These are phyloP conservation scores for Gossypium anomalum DNA, from an alignment of 345 rosid genomes.

Conservation along the genomic window DNA sequence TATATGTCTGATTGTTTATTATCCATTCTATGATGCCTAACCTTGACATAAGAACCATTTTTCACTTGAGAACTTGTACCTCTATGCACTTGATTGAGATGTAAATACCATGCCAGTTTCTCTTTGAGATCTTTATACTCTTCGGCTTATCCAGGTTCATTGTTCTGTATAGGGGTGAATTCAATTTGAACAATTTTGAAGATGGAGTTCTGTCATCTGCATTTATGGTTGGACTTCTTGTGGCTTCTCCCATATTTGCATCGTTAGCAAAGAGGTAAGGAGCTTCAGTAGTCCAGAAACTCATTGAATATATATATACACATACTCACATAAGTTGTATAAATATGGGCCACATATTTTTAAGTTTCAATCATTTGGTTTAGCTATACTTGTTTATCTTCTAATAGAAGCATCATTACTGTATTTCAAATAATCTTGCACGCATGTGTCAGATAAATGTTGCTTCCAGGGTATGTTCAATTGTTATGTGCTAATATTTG, in stretches of 20 bases:
- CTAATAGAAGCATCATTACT: not conserved
- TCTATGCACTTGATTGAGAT: not conserved
- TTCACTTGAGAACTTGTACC: not conserved
- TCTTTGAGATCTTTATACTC: not conserved
- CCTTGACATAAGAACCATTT: too few relatives aligned
- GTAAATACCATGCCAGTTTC: not conserved
- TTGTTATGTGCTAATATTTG: not conserved
- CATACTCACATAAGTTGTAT: not conserved
- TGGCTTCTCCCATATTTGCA: constrained; percentile 92
- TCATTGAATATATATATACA: not conserved
- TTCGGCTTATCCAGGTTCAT: constrained; percentile 5
- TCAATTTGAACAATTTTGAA: constrained; percentile 73
- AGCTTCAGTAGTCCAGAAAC: not conserved
- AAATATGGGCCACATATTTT: not conserved
- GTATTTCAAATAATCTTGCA: not conserved
- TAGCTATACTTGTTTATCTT: not conserved
- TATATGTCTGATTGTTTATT: not conserved
- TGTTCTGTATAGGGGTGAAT: constrained; percentile 56
- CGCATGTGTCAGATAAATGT: not conserved
- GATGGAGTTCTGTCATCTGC: constrained; percentile 94
- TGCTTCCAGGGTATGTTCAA: not conserved
- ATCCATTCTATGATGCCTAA: not conserved
- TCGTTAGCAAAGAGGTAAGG: constrained; percentile 73
- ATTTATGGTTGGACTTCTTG: constrained; percentile 95
- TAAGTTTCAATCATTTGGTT: not conserved